Evolutionary conservation across 2,329 filamentous ascomycete species (phyloP), one percentile per base, ranked within the genome.

Genomic region (Mollisiaceae sp.): DNA sequence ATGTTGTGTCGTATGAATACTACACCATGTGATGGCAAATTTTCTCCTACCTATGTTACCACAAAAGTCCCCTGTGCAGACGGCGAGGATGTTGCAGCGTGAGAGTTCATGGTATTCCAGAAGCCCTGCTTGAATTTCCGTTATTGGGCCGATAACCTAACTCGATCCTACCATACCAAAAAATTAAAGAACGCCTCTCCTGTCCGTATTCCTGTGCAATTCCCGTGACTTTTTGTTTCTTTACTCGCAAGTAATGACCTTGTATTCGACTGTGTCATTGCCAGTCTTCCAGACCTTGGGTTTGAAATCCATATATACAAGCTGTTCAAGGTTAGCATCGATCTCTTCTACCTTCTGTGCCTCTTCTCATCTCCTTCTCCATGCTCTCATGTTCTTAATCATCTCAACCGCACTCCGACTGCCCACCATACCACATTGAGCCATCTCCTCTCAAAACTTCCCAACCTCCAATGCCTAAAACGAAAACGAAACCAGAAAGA

Each of bases 271-370:
- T 1, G 80, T 82, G 66, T 79, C 74, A 54, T 82, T 82, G 2
- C 80, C 80, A 2, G 77, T 79, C 50, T 75, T 77, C 62, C 77
- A 78, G 2, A 82, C 67, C 76, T 82, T 82, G 18, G 81, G 80
- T 68, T 80, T 81, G 68, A 82, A 82, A 65, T 82, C 80, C 45
- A 82, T 65, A 38, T 81, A 81, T 3, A 82, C 79, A 9, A 52
- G 47, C 47, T 47, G 20, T n/a, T n/a, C 22, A 81, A 73, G 68
- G 75, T 47, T 47, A 56, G 3, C 18, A 18, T 32, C 38, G n/a
- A 61, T 41, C 61, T 52, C 57, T 69, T 20, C 43, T 59, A 47
- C 9, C 61, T 62, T 22, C 63, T 14, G 35, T 15, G 15, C n/a
- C 43, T 32, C n/a, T 47, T 27, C 36, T 24, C 18, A 12, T 12